Evolutionary conservation across 768 basidiomycete species (phyloP).

Genomic region (Suillus sp.): DNA sequence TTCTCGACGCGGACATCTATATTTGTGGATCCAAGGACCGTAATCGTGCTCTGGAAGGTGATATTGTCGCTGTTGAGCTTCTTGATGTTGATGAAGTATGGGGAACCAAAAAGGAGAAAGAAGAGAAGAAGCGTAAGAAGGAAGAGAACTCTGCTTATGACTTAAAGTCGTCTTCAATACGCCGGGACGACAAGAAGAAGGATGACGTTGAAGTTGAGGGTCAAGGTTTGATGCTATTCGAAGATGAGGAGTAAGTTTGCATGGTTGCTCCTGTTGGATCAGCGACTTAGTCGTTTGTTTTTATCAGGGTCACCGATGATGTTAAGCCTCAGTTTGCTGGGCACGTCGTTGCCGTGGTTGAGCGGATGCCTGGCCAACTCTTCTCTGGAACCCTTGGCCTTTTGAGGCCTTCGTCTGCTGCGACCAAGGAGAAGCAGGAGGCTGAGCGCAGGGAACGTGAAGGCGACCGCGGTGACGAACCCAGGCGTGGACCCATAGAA

Average conservation of each 20-base stretch:
- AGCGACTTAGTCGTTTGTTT: constrained; percentile 19
- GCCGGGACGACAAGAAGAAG: constrained; percentile 99
- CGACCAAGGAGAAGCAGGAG: constrained; percentile 98
- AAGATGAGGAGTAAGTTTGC: constrained; percentile 84
- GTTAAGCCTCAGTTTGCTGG: constrained; percentile 98
- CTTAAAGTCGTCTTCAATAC: constrained; percentile 65
- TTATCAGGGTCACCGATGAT: constrained; percentile 87
- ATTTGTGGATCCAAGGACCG: constrained; percentile 99
- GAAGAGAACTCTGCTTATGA: constrained; percentile 98
- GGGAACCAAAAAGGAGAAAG: constrained; percentile 99
- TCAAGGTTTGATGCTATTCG: constrained; percentile 94
- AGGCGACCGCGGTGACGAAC: constrained; percentile 87
- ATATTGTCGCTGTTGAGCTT: constrained; percentile 97
- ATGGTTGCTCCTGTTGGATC: background rate
- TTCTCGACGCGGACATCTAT: constrained; percentile 97
- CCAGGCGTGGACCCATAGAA: constrained; percentile 74
- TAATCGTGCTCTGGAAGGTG: constrained; percentile 96
- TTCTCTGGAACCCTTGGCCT: constrained; percentile 97
- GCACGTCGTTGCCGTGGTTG: constrained; percentile 99
- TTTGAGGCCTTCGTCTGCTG: constrained; percentile 92
- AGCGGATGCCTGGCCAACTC: constrained; percentile 97
- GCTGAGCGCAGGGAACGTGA: constrained; percentile 97
- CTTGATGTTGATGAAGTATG: constrained; percentile 98
- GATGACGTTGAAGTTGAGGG: constrained; percentile 99
- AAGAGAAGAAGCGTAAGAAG: constrained; percentile 99